These are phyloP conservation scores for Chrysanthemum seticuspe DNA, from an alignment of 129 eudicot species.

Conservation along the genomic window DNA sequence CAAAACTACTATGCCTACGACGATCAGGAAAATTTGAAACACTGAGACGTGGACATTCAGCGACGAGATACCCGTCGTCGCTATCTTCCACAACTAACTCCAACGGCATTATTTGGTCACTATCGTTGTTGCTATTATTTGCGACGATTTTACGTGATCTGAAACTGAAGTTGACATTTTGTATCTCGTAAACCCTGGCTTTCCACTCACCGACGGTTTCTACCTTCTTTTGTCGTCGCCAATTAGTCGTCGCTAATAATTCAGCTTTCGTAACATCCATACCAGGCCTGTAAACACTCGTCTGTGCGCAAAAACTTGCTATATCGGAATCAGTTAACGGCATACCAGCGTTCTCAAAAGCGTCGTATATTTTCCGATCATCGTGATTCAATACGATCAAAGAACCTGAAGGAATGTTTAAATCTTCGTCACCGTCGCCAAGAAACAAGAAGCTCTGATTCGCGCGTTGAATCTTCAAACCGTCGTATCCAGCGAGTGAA, in stretches of 20 bases:
- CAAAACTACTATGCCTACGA: slow-evolving; percentile 87
- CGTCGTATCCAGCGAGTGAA: slow-evolving; percentile 92
- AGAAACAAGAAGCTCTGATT: slow-evolving; percentile 93
- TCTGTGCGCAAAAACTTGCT: slow-evolving; percentile 59
- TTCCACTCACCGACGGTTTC: slow-evolving; percentile 88
- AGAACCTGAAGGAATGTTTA: slow-evolving; percentile 60
- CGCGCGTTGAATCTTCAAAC: slow-evolving; percentile 86
- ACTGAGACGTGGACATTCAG: slow-evolving; percentile 73
- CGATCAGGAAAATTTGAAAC: slow-evolving; percentile 53
- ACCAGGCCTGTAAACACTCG: slow-evolving; percentile 93
- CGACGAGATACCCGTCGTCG: slow-evolving; percentile 81
- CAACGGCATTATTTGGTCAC: slow-evolving; percentile 68
- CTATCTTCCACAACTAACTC: slow-evolving; percentile 76
- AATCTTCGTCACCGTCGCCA: slow-evolving; percentile 55
- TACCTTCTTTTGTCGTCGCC: slow-evolving; percentile 86
- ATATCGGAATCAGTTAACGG: slow-evolving; percentile 66
- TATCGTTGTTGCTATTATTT: slow-evolving; percentile 33
- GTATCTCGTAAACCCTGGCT: slow-evolving; percentile 85
- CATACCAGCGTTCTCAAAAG: slow-evolving; percentile 84
- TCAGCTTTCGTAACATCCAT: slow-evolving; percentile 94
- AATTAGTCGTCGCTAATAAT: slow-evolving; percentile 61
- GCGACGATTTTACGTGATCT: slow-evolving; percentile 70
- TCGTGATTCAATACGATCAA: slow-evolving; percentile 80
- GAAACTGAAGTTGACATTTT: slow-evolving; percentile 79
- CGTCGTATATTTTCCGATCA: slow-evolving; percentile 73